phyloP scores from a whole-genome alignment of 208 protist genomes.

The Wallacemonas sp. region DNA sequence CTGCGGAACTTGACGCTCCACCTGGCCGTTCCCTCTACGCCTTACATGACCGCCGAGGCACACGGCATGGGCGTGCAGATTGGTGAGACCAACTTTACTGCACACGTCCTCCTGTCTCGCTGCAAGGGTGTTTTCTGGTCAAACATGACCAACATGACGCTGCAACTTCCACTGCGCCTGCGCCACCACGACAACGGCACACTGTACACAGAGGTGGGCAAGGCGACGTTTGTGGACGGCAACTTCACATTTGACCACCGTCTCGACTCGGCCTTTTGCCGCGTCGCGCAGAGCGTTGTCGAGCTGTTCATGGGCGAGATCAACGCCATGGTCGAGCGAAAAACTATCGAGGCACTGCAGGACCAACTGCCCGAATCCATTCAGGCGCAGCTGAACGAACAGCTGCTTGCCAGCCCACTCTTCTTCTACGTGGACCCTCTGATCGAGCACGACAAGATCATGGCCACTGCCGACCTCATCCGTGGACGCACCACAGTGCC shows the following conservation, averaged over 20 bases:
- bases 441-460: not conserved
- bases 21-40: constrained; percentile 22
- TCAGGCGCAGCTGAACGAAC: constrained; percentile 11
- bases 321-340: constrained; percentile 37
- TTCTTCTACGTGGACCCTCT: constrained; percentile 13
- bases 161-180: constrained; percentile 23
- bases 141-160: constrained; percentile 27
- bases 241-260: constrained; percentile 46
- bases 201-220: constrained; percentile 18
- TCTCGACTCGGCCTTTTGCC: constrained; percentile 39
- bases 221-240: constrained; percentile 24
- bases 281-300: constrained; percentile 39
- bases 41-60: constrained; percentile 29
- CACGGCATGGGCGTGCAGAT: constrained; percentile 35
- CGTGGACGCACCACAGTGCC: not conserved
- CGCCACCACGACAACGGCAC: constrained; percentile 31
- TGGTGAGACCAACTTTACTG: constrained; percentile 48
- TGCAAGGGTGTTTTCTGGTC: constrained; percentile 41
- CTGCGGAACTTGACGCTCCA: constrained; percentile 22
- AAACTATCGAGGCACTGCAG: constrained; percentile 42
- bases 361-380: not conserved
- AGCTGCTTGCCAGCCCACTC: not conserved
- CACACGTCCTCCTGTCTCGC: constrained; percentile 28
- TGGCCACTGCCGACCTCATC: constrained; percentile 6
- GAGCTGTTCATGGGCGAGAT: constrained; percentile 59